A percentile compares a stretch with the other conserved stretches of the same genome.
Conservation (phyloP, 768 basidiomycete species). For the Tulasnella sp. region DNA sequence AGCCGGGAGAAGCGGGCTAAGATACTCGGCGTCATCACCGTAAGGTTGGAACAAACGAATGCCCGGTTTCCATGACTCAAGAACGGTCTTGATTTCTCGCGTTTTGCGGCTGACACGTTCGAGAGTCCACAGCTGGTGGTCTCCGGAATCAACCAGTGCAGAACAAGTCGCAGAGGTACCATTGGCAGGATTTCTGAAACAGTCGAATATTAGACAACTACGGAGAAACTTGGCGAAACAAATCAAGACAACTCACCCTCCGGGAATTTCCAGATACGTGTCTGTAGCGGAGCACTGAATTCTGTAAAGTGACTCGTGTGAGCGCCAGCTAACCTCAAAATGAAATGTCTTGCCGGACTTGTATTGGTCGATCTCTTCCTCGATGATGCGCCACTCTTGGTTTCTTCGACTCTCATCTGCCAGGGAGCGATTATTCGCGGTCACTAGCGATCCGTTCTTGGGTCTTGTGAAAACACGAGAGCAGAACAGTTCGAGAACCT, state of each 20-base stretch:
- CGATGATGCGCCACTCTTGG: not conserved
- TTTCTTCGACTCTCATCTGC: not conserved
- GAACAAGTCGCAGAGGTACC: not conserved
- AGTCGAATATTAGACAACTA: not conserved
- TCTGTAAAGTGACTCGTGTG: not conserved
- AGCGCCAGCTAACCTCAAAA: not conserved
- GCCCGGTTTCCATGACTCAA: not conserved
- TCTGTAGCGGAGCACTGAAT: not conserved
- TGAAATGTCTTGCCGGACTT: not conserved
- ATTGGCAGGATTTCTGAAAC: not conserved
- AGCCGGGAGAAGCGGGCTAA: too few relatives aligned
- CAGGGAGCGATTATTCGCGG: not conserved
- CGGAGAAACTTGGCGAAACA: not conserved
- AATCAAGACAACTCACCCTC: not conserved
- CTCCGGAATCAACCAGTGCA: not conserved
- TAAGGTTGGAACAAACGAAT: not conserved
- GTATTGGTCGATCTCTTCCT: not conserved
- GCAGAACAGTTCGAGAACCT: not conserved
- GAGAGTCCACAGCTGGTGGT: not conserved
- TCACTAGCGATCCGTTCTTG: not conserved
- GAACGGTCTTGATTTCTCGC: not conserved
- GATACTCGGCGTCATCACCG: not conserved
- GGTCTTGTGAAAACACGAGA: not conserved
- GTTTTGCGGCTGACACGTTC: not conserved
- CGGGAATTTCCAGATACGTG: not conserved